Percentiles rank a stretch among this genome's conserved stretches.
phyloP scores from a whole-genome alignment of 345 rosid genomes.

The Erysimum cheiranthoides region DNA sequence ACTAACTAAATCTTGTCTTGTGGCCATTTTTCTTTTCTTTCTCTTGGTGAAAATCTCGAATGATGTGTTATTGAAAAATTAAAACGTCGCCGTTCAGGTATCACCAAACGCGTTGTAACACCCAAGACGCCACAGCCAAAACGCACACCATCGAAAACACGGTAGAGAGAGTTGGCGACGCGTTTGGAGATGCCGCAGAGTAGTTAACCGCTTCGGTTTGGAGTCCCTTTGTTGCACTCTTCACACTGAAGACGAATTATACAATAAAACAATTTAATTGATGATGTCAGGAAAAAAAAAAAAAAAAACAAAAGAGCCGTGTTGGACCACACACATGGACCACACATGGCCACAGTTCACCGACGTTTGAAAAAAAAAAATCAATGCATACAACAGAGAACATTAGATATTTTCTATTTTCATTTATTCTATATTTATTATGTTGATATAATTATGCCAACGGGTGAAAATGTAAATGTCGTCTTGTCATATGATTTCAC shows the following conservation, averaged over 20 bases:
- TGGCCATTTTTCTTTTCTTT: not conserved
- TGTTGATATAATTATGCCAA: constrained; percentile 21
- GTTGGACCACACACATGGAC: constrained; percentile 45
- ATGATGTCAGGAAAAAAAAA: too few species aligned
- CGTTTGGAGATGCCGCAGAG: constrained; percentile 36
- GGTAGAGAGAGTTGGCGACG: constrained; percentile 19
- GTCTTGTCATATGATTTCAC: constrained; percentile 37
- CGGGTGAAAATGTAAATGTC: constrained; percentile 38
- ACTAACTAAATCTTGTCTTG: not conserved
- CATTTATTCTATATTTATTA: not conserved
- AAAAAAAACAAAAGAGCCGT: constrained; percentile 32
- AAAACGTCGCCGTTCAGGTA: not conserved
- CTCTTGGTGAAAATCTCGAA: constrained; percentile 6
- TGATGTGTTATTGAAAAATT: constrained; percentile 9
- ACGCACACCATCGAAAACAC: constrained; percentile 15
- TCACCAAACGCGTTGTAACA: constrained; percentile 33
- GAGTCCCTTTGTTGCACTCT: constrained; percentile 40
- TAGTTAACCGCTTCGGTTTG: constrained; percentile 43
- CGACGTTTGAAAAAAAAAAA: constrained; percentile 35
- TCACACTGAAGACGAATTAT: constrained; percentile 32
- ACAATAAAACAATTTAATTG: not conserved
- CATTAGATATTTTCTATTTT: constrained; percentile 22
- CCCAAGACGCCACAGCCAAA: constrained; percentile 31
- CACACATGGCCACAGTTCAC: constrained; percentile 33
- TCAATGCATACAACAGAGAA: constrained; percentile 27